phyloP scores from a whole-genome alignment of 345 rosid species.

The Salix purpurea region DNA sequence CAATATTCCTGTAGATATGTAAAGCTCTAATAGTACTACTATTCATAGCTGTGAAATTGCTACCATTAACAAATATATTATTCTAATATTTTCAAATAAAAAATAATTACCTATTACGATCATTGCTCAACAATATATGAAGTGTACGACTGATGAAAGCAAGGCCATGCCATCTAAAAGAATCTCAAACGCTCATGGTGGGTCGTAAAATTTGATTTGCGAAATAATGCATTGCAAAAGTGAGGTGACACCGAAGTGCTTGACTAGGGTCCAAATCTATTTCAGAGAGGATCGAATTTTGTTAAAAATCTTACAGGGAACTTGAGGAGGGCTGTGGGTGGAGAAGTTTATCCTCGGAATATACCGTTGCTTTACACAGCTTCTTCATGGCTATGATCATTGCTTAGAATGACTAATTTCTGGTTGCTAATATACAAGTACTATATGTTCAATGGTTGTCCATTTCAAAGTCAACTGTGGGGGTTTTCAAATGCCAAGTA shows the following conservation, averaged over 20 bases:
- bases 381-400: slow-evolving; percentile 11
- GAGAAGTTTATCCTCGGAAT: slow-evolving; percentile 21
- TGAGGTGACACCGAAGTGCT: neutral
- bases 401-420: neutral
- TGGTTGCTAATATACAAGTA: neutral
- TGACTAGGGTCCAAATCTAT: neutral
- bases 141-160: no score
- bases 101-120: no score
- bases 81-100: no score
- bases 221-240: neutral
- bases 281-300: neutral
- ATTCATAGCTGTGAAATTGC: no score
- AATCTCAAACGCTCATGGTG: no score
- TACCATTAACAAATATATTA: no score
- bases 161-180: no score
- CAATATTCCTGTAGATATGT: no score
- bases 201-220: no score
- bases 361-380: slow-evolving; percentile 4
- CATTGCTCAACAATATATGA: no score
- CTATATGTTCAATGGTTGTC: neutral
- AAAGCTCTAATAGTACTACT: no score
- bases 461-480: neutral
- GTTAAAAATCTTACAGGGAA: no score
- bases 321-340: neutral
- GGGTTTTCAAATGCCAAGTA: neutral